These are phyloP conservation scores for Russula emetica DNA, from an alignment of 768 basidiomycete species.

Conservation along the genomic window DNA sequence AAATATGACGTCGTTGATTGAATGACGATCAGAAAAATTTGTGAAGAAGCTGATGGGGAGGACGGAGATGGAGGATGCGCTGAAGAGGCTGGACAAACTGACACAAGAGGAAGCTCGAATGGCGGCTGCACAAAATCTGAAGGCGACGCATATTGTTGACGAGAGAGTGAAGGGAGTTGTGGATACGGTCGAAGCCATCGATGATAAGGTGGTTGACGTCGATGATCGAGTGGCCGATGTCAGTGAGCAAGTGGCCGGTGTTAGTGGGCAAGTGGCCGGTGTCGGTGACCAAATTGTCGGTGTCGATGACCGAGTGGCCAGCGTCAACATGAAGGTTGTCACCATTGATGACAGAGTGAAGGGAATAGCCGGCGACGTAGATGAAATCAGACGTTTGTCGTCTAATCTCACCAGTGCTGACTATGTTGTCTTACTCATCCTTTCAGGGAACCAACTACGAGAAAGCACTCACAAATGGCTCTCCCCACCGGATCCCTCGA, in stretches of 20 bases:
- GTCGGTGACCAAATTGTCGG: too few relatives aligned
- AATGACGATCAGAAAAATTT: neutral
- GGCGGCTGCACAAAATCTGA: neutral
- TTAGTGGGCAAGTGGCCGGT: neutral
- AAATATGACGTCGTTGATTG: neutral
- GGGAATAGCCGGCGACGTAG: neutral
- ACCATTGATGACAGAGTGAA: neutral
- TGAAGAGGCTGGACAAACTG: neutral
- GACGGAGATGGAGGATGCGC: neutral
- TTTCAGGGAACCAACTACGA: neutral
- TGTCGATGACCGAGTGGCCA: neutral
- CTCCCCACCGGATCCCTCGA: conserved; percentile 8
- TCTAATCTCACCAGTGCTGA: neutral
- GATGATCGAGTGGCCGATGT: too few relatives aligned
- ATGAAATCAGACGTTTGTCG: neutral
- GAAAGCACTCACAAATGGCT: neutral
- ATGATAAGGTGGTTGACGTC: neutral
- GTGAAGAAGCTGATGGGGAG: neutral
- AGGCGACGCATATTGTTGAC: neutral
- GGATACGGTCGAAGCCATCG: neutral
- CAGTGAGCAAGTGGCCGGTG: too few relatives aligned
- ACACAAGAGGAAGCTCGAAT: conserved; percentile 1
- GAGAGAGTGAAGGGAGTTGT: neutral
- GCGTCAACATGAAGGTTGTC: neutral
- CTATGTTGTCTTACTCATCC: neutral